Evolutionary conservation across 2,329 filamentous ascomycete species (phyloP).

Genomic region (Arthrinium phaeospermum): DNA sequence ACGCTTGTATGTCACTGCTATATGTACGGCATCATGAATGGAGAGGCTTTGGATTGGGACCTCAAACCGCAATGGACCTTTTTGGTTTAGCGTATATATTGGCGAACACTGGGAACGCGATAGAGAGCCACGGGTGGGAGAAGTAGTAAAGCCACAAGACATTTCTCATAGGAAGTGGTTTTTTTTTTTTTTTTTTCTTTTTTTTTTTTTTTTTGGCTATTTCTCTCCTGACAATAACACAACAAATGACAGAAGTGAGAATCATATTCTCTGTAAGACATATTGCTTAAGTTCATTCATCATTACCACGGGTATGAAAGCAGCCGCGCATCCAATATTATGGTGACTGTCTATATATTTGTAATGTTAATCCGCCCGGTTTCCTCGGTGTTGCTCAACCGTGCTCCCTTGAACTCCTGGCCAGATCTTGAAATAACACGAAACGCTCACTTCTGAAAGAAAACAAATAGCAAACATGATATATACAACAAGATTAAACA

Average conservation of each 20-base stretch:
- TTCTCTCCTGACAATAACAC: no score
- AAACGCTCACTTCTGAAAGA: background rate
- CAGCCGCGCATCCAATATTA: no score
- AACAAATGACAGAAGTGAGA: no score
- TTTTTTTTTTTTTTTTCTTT: no score
- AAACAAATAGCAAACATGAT: background rate
- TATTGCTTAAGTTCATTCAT: no score
- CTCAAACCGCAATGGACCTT: background rate
- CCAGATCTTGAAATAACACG: background rate
- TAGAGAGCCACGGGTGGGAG: background rate
- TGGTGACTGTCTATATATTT: no score
- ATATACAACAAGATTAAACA: no score
- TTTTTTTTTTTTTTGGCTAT: no score
- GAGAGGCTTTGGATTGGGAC: conserved; percentile 16
- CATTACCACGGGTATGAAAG: no score
- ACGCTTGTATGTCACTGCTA: conserved; percentile 21
- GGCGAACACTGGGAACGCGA: background rate
- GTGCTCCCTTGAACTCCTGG: background rate
- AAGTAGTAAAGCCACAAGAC: background rate
- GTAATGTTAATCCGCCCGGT: no score
- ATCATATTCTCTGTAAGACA: no score
- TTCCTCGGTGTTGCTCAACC: background rate
- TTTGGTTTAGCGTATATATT: background rate
- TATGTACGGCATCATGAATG: conserved; percentile 24
- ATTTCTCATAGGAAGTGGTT: no score